These are phyloP conservation scores for Podila minutissima DNA, from an alignment of 192 early-diverging fungal genomes.

Conservation along the genomic window DNA sequence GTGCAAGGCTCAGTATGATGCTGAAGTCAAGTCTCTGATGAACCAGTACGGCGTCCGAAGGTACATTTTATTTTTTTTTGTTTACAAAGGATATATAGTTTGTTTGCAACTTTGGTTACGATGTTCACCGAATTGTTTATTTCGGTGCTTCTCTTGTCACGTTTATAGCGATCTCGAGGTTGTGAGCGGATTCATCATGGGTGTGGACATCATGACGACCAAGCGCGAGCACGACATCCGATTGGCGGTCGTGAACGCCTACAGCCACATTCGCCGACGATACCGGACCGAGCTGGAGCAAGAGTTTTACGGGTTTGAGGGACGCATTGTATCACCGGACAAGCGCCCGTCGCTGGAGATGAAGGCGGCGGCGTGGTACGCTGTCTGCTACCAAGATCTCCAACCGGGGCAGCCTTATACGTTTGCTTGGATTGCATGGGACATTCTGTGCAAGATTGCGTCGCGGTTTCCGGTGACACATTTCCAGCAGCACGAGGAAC, in stretches of 20 bases:
- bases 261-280: constrained; percentile 33
- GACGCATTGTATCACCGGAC: constrained; percentile 19
- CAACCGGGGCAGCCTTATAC: constrained; percentile 25
- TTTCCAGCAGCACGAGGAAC: not conserved
- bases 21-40: constrained; percentile 64
- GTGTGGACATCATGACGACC: constrained; percentile 48
- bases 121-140: constrained; percentile 49
- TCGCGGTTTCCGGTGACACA: constrained; percentile 3
- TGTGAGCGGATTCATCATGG: constrained; percentile 51
- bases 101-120: constrained; percentile 23
- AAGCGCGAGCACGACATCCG: constrained; percentile 63
- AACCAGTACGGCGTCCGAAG: constrained; percentile 70
- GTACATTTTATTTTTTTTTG: constrained; percentile 2
- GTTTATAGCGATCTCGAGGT: constrained; percentile 49
- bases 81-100: too few relatives aligned
- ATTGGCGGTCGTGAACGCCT: constrained; percentile 53
- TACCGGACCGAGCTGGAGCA: constrained; percentile 62
- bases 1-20: constrained; percentile 59
- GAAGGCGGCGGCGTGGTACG: constrained; percentile 77
- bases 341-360: constrained; percentile 31
- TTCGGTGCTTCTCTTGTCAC: not conserved
- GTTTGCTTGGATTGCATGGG: constrained; percentile 45
- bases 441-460: constrained; percentile 27
- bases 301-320: constrained; percentile 46
- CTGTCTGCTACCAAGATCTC: constrained; percentile 68